These are phyloP conservation scores for Trichoderma sp. DNA, from an alignment of 2,329 filamentous ascomycete genomes.

Conservation along the genomic window DNA sequence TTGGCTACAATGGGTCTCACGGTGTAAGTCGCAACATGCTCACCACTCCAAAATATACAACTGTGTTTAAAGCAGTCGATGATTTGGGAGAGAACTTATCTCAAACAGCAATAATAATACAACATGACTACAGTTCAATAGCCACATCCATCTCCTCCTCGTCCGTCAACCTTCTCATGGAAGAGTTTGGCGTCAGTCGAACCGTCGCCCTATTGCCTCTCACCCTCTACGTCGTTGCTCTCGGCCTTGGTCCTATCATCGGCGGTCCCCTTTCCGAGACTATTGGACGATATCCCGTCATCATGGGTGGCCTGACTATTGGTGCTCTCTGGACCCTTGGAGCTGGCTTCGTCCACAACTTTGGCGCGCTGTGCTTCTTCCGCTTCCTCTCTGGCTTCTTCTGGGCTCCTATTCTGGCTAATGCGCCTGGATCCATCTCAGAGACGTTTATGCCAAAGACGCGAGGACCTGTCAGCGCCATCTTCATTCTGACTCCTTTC, in stretches of 20 bases:
- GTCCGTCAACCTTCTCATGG: conserved; percentile 44
- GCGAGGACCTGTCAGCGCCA: conserved; percentile 42
- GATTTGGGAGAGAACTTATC: neutral
- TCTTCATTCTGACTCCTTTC: conserved; percentile 53
- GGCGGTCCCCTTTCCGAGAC: conserved; percentile 60
- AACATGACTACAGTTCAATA: conserved; percentile 42
- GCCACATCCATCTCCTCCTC: conserved; percentile 55
- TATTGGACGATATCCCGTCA: conserved; percentile 54
- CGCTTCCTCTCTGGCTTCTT: conserved; percentile 57
- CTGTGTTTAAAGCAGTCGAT: neutral
- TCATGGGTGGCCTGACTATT: conserved; percentile 44
- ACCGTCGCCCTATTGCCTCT: conserved; percentile 59
- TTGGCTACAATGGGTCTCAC: conserved; percentile 41
- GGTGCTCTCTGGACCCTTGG: conserved; percentile 57
- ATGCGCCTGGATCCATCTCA: conserved; percentile 49
- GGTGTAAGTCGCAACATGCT: conserved; percentile 33
- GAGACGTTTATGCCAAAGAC: conserved; percentile 47
- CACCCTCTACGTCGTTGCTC: conserved; percentile 58
- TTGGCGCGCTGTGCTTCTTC: conserved; percentile 51
- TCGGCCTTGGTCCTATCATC: conserved; percentile 58
- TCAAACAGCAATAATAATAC: neutral
- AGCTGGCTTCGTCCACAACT: conserved; percentile 49
- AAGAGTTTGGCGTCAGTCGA: conserved; percentile 52
- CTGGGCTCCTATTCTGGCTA: conserved; percentile 48
- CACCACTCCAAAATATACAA: neutral